Evolutionary conservation across 2,329 filamentous ascomycete species (phyloP), one percentile per base, ranked within the genome.

Genomic region (Epichloe typhina): DNA sequence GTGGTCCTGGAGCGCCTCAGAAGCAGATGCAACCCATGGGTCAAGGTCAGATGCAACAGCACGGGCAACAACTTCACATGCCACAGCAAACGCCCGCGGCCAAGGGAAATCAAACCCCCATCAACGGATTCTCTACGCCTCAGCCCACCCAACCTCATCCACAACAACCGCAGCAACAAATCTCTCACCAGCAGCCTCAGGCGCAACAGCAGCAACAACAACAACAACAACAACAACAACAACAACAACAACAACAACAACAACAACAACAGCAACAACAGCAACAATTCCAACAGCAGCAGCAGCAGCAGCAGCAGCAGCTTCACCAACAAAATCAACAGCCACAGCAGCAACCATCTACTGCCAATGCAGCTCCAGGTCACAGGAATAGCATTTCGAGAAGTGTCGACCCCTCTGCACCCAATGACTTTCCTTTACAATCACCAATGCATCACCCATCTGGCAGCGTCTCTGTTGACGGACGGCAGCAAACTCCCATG

Each of bases 321-420:
- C 47, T 45, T 13, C 54, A 54, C 3, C 55, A 52, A 4, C 51
- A 52, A 19, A 47, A 41, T 11, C 51, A 52, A 5, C 53, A 50
- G 38, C 49, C 41, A 8, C 54, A 50, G 26, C 55, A 55, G 36
- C 52, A 55, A 35, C 36, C 62, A 39, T 52, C 58, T 61, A 68
- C 69, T 38, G 69, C 81, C 64, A 61, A 68, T 36, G 47, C 47
- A 23, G 21, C 35, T 19, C 40, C 53, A 13, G 50, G 50, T 26
- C 50, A 50, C 11, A 72, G 70, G 53, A 76, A 70, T 58, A 80
- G 67, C 57, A 50, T 82, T 19, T 74, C 78, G 1, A 69, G 75
- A 57, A 74, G 67, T 42, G 66, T 75, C 4, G 77, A 81, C 47
- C 54, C 54, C 4, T 54, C 61, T 17, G 52, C 48, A 9, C 58